These are phyloP conservation scores for Penicillium samsonianum DNA, from an alignment of 495 filamentous ascomycete genomes.

Conservation along the genomic window DNA sequence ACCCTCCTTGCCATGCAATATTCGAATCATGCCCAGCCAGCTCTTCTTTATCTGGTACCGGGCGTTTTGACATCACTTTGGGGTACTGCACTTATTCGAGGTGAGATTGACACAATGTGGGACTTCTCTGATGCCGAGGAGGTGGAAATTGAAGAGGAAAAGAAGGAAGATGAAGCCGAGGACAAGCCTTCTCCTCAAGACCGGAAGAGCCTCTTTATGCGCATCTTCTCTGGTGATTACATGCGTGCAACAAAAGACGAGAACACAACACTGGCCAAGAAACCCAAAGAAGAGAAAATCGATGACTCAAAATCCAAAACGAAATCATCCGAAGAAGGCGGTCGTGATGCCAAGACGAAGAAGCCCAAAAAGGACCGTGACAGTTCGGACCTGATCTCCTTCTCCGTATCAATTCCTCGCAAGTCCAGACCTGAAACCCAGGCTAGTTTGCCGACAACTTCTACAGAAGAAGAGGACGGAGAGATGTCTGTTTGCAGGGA, in stretches of 20 bases:
- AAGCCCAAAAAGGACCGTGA: constrained; percentile 14
- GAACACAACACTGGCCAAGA: background rate
- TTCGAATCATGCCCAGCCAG: constrained; percentile 82
- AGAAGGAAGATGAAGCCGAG: constrained; percentile 27
- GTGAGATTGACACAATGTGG: constrained; percentile 76
- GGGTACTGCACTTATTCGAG: constrained; percentile 70
- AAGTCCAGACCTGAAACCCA: constrained; percentile 20
- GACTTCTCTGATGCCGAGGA: constrained; percentile 69
- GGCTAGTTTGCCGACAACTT: background rate
- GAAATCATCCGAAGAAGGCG: constrained; percentile 12
- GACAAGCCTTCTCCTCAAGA: constrained; percentile 10
- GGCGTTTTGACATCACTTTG: constrained; percentile 75
- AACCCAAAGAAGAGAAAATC: constrained; percentile 14
- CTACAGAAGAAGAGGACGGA: constrained; percentile 22
- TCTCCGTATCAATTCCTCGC: constrained; percentile 39
- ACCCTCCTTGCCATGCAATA: constrained; percentile 78
- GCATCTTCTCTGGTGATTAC: constrained; percentile 31
- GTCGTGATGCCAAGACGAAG: constrained; percentile 17
- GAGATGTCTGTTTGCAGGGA: constrained; percentile 25
- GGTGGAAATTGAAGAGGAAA: constrained; percentile 31
- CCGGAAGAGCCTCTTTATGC: constrained; percentile 31
- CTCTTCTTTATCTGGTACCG: constrained; percentile 90
- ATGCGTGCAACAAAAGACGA: constrained; percentile 5
- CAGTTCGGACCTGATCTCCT: constrained; percentile 32
- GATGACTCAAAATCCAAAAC: background rate